These are phyloP conservation scores for Puccinia triticina DNA, from an alignment of 1,284 basidiomycete genomes.

Conservation along the genomic window DNA sequence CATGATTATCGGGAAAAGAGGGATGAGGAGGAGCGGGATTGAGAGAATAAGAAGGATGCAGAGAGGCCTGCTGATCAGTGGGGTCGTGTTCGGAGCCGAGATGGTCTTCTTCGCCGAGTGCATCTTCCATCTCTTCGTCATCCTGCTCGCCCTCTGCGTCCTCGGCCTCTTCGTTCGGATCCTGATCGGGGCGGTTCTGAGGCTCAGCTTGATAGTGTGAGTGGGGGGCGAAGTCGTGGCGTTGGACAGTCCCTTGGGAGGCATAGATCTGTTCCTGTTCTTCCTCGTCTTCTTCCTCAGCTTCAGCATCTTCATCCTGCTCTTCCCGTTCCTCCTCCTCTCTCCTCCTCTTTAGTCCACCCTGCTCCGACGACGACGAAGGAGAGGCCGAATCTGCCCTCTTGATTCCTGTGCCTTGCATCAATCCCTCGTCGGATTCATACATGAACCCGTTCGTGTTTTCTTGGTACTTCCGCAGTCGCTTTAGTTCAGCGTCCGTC, in stretches of 20 bases:
- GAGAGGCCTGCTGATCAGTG: too few species aligned
- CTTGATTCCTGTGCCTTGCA: not conserved
- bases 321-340: slow-evolving; percentile 9
- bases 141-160: not conserved
- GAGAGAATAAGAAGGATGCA: too few species aligned
- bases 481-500: not conserved
- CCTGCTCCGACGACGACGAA: too few species aligned
- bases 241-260: too few species aligned
- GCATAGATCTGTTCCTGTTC: not conserved
- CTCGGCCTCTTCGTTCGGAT: not conserved
- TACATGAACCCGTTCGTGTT: slow-evolving; percentile 13
- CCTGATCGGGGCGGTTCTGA: too few species aligned
- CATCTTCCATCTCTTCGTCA: not conserved
- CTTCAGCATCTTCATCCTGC: not conserved
- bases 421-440: not conserved
- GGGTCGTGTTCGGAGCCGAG: too few species aligned
- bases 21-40: too few species aligned
- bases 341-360: not conserved
- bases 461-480: slow-evolving; percentile 13
- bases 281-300: not conserved
- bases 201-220: too few species aligned
- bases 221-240: too few species aligned
- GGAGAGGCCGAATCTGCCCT: too few species aligned
- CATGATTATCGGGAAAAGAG: too few species aligned
- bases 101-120: too few species aligned